Evolutionary conservation across 2,329 filamentous ascomycete species (phyloP).

Genomic region (Tolypocladium cylindrosporum): DNA sequence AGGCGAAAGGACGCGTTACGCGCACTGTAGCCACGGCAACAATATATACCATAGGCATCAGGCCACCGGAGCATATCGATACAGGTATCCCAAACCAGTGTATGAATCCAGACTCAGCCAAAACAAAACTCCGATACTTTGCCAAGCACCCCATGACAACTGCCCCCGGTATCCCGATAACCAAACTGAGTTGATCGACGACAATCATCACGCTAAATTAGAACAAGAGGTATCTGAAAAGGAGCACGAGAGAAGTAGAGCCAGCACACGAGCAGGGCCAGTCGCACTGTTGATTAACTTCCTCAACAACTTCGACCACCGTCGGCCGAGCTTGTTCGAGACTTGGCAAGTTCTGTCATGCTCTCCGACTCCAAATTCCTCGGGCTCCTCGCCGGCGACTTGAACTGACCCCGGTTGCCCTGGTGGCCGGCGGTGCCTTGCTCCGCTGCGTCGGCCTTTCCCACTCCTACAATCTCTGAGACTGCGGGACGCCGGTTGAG

Average conservation of each 20-base stretch:
- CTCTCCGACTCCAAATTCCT: slow-evolving; percentile 38
- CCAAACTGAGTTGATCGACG: not conserved
- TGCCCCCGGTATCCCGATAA: not conserved
- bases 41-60: not conserved
- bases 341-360: slow-evolving; percentile 37
- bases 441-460: slow-evolving; percentile 11
- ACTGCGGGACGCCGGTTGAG: slow-evolving; percentile 17
- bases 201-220: not conserved
- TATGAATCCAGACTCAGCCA: not conserved
- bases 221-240: not conserved
- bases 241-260: not conserved
- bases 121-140: not conserved
- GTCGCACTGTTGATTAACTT: not conserved
- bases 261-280: not conserved
- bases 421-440: not conserved
- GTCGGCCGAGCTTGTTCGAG: slow-evolving; percentile 25
- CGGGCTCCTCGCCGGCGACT: slow-evolving; percentile 16
- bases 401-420: slow-evolving; percentile 15
- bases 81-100: not conserved
- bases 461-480: slow-evolving; percentile 22
- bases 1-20: not conserved
- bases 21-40: not conserved
- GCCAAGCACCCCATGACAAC: not conserved
- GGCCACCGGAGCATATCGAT: not conserved
- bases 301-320: slow-evolving; percentile 3